phyloP scores from a whole-genome alignment of 164 flowering plant species.

The Pachysandra terminalis region DNA sequence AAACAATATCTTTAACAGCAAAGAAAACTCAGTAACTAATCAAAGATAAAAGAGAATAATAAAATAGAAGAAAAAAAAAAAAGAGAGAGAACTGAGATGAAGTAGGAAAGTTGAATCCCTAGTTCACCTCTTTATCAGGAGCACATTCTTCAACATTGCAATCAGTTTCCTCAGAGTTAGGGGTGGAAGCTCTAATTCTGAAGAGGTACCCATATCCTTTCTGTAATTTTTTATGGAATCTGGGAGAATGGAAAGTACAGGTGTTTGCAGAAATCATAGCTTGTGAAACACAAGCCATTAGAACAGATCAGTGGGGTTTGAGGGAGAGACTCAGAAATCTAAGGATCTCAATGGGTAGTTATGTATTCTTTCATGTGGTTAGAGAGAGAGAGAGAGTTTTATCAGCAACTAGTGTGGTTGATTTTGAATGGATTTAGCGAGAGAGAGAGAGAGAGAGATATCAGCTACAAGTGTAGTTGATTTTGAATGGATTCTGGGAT shows the following conservation, averaged over 20 bases:
- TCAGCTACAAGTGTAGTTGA: constrained; percentile 9
- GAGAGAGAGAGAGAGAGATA: no score
- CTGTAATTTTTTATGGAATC: constrained; percentile 15
- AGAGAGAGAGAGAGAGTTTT: neutral
- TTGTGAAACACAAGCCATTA: no score
- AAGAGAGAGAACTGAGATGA: neutral
- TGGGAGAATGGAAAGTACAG: constrained; percentile 24
- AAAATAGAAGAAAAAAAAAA: neutral
- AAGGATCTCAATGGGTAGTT: neutral
- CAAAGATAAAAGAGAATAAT: no score
- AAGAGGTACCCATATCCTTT: constrained; percentile 13
- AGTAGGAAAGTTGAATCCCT: neutral
- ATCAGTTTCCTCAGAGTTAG: constrained; percentile 41
- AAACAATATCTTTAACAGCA: no score
- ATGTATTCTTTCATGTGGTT: neutral
- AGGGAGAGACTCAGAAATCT: neutral
- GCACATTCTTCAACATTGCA: constrained; percentile 95
- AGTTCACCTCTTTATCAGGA: constrained; percentile 89
- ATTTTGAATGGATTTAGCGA: constrained; percentile 18
- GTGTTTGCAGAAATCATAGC: no score
- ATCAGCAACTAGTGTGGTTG: constrained; percentile 8
- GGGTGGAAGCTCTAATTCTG: constrained; percentile 51
- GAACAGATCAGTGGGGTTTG: neutral
- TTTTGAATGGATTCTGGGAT: constrained; percentile 18
- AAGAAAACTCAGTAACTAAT: no score